Evolutionary conservation across 1,284 basidiomycete genomes (phyloP), one percentile per base, ranked within the genome.

Genomic region (Flammula alnicola): DNA sequence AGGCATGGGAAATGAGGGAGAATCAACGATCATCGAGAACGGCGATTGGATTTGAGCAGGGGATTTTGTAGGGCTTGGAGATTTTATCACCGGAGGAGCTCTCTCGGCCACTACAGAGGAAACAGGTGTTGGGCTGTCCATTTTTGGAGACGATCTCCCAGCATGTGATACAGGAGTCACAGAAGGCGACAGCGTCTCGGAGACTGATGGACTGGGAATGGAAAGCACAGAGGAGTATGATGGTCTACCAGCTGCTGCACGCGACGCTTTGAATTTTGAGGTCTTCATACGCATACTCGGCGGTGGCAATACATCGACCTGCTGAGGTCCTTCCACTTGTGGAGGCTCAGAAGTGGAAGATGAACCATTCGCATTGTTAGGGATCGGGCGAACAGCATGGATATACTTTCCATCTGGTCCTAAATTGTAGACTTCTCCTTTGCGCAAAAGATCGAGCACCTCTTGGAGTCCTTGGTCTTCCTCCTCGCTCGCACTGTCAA

Each of bases 401-500:
- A 69, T 16, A 52, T 65, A 55, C 29, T 66, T 64, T 6, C 65
- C 67, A 52, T 74, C 65, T 5, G 79, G 76, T 7, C 84, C 84
- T 8, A 76, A 61, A 57, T 89, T 88, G 33, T 79, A 77, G 7
- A 85, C 68, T 41, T 80, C 74, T 22, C 83, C 84, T 49, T 73
- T 76, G 47, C 69, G 74, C 42, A 90, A 62, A 45, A 84, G 70
- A 22, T 83, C 78, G 23, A 86, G 57, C 25, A 86, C 70, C 51
- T 80, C 80, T 60, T 75, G 77, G 37, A 77, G 63, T 9, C 68
- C 70, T 44, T 76, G 74, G 19, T 75, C 76, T 47, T 79, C 79
- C 8, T 76, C 74, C 30, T 87, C 86, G 39, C 79, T 81, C 23
- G 72, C 82, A 45, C 80, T 83, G 29, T 85, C 84, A 31, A 72